Conservation (phyloP, 1,284 basidiomycete species). For the Apiotrichum brassicae region DNA sequence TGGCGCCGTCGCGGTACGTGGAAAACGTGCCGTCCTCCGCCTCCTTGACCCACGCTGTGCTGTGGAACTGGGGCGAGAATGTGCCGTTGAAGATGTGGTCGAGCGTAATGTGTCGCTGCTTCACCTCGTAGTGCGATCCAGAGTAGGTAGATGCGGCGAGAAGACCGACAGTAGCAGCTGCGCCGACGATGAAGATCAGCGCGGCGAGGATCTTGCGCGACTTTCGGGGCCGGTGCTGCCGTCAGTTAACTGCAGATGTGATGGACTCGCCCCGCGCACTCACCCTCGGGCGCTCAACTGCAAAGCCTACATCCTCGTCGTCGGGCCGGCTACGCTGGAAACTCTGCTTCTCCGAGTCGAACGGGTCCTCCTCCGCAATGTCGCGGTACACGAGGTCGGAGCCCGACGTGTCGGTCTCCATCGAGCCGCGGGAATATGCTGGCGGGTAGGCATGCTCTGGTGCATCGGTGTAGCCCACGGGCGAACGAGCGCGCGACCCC, state of each 20-base stretch:
- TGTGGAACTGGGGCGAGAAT: constrained; percentile 53
- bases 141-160: constrained; percentile 40
- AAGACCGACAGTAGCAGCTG: constrained; percentile 36
- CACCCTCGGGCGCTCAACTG: constrained; percentile 24
- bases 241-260: neutral
- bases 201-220: constrained; percentile 39
- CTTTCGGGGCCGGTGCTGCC: constrained; percentile 34
- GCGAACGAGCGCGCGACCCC: neutral
- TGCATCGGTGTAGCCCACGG: neutral
- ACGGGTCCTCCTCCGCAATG: constrained; percentile 37
- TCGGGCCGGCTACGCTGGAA: constrained; percentile 13
- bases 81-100: constrained; percentile 88
- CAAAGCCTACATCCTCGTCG: constrained; percentile 27
- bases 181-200: constrained; percentile 32
- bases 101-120: constrained; percentile 64
- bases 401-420: constrained; percentile 14
- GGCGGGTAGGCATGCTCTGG: neutral
- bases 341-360: constrained; percentile 30
- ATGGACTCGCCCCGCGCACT: neutral
- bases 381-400: constrained; percentile 33
- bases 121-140: constrained; percentile 31
- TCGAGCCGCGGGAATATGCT: constrained; percentile 1
- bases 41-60: constrained; percentile 77
- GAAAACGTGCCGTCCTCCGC: constrained; percentile 89
- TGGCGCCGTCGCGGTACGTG: constrained; percentile 53